Percentiles rank a stretch among this genome's conserved stretches.
These are phyloP conservation scores for Fusarium graminum DNA, from an alignment of 2,329 filamentous ascomycete genomes.

Conservation along the genomic window DNA sequence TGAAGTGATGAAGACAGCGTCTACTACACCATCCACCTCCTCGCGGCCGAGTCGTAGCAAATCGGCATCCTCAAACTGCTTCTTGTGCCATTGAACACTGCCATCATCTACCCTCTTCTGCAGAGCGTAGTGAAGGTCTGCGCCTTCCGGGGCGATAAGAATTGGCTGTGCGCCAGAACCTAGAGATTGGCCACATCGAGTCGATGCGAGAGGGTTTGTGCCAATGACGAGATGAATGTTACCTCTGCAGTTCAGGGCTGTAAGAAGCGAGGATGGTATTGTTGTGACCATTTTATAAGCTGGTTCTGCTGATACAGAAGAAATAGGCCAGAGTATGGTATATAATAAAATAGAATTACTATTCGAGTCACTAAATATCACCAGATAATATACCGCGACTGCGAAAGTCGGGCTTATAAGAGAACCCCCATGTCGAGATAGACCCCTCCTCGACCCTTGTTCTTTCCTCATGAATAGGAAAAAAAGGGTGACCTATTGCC, in stretches of 20 bases:
- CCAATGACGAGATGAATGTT: slow-evolving; percentile 89
- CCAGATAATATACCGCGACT: slow-evolving; percentile 8
- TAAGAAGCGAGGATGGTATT: slow-evolving; percentile 69
- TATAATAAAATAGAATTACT: background rate
- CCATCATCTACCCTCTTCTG: slow-evolving; percentile 75
- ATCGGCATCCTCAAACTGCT: slow-evolving; percentile 77
- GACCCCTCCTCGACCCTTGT: slow-evolving; percentile 22
- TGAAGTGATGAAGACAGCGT: slow-evolving; percentile 89
- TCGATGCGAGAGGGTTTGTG: slow-evolving; percentile 86
- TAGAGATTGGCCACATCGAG: slow-evolving; percentile 83
- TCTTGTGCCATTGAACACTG: slow-evolving; percentile 74
- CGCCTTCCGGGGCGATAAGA: slow-evolving; percentile 77
- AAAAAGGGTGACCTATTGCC: slow-evolving; percentile 40
- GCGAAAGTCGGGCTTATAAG: slow-evolving; percentile 42
- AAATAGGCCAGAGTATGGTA: background rate
- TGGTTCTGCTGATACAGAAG: slow-evolving; percentile 25
- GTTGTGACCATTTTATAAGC: slow-evolving; percentile 24
- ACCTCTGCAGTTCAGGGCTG: slow-evolving; percentile 75
- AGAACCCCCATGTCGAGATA: slow-evolving; percentile 20
- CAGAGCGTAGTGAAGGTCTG: slow-evolving; percentile 69
- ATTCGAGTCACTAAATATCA: background rate
- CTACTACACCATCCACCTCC: slow-evolving; percentile 82
- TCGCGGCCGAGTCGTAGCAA: slow-evolving; percentile 81
- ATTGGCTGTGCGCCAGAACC: slow-evolving; percentile 85
- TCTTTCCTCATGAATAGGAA: slow-evolving; percentile 26